A percentile compares a stretch with the other conserved stretches of the same genome.
These are phyloP conservation scores for Populus hybrid DNA, from an alignment of 441 rosid genomes.

Conservation along the genomic window DNA sequence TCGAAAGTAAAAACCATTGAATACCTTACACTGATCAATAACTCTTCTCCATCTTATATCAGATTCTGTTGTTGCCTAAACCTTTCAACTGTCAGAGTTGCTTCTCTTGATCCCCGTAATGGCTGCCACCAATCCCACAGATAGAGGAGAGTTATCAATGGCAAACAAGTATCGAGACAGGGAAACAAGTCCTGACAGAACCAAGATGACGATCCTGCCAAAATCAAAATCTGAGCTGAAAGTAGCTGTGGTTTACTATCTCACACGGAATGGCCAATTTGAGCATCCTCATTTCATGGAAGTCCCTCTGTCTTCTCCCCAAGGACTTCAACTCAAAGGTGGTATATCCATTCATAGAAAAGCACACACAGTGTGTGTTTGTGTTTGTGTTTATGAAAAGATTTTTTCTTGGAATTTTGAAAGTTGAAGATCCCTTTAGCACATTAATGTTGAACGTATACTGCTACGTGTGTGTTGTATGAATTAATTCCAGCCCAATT, in stretches of 20 bases:
- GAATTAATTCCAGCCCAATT: background rate
- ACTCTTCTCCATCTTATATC: background rate
- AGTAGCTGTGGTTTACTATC: slow-evolving; percentile 74
- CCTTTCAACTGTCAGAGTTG: background rate
- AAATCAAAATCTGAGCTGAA: slow-evolving; percentile 28
- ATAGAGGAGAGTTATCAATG: background rate
- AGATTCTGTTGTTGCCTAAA: background rate
- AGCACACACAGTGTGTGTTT: background rate
- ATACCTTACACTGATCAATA: background rate
- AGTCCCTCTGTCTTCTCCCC: slow-evolving; percentile 59
- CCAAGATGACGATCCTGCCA: slow-evolving; percentile 5
- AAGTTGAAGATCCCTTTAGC: background rate
- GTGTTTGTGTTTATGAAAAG: background rate
- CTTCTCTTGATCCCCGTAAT: slow-evolving; percentile 6
- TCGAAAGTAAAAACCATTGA: background rate
- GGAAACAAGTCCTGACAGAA: background rate
- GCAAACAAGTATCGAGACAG: slow-evolving; percentile 1
- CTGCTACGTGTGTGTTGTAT: background rate
- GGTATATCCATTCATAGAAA: background rate
- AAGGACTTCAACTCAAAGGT: slow-evolving; percentile 82
- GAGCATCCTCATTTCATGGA: slow-evolving; percentile 94
- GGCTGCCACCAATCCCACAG: background rate
- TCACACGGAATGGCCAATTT: slow-evolving; percentile 74
- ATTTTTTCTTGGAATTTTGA: background rate
- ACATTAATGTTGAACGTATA: background rate